These are phyloP conservation scores for Odontarrhena argentea DNA, from an alignment of 345 rosid species.

Conservation along the genomic window DNA sequence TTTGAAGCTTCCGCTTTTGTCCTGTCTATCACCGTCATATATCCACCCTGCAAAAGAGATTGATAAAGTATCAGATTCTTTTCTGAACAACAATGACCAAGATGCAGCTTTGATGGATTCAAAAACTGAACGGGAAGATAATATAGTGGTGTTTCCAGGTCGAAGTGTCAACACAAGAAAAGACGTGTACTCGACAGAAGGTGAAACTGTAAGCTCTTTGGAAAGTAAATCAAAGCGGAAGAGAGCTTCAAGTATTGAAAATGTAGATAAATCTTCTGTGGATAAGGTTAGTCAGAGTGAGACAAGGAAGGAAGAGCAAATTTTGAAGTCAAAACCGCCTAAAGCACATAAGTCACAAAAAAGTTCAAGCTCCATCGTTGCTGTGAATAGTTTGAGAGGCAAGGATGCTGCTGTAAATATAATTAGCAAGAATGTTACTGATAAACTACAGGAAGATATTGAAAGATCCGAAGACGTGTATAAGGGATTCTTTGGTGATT, in stretches of 20 bases:
- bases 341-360: conserved; percentile 38
- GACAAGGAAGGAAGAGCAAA: conserved; percentile 46
- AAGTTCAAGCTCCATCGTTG: conserved; percentile 34
- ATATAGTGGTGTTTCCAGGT: conserved; percentile 44
- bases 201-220: conserved; percentile 40
- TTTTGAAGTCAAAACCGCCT: conserved; percentile 41
- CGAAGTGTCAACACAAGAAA: conserved; percentile 49
- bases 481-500: conserved; percentile 41
- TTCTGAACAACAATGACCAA: conserved; percentile 23
- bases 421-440: conserved; percentile 46
- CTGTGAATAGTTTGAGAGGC: conserved; percentile 49
- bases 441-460: conserved; percentile 48
- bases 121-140: conserved; percentile 48
- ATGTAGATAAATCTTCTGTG: conserved; percentile 38
- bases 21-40: conserved; percentile 48
- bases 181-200: conserved; percentile 47
- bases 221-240: conserved; percentile 48
- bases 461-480: conserved; percentile 55
- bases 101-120: conserved; percentile 35
- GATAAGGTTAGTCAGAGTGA: conserved; percentile 48
- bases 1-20: conserved; percentile 69
- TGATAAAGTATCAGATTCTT: conserved; percentile 40
- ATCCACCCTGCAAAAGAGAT: conserved; percentile 44
- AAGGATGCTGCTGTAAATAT: conserved; percentile 48
- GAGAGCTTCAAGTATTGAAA: conserved; percentile 46